Evolutionary conservation across 78 protist genomes (phyloP), one percentile per base, ranked within the genome.

Genomic region (Diacronema lutheri): DNA sequence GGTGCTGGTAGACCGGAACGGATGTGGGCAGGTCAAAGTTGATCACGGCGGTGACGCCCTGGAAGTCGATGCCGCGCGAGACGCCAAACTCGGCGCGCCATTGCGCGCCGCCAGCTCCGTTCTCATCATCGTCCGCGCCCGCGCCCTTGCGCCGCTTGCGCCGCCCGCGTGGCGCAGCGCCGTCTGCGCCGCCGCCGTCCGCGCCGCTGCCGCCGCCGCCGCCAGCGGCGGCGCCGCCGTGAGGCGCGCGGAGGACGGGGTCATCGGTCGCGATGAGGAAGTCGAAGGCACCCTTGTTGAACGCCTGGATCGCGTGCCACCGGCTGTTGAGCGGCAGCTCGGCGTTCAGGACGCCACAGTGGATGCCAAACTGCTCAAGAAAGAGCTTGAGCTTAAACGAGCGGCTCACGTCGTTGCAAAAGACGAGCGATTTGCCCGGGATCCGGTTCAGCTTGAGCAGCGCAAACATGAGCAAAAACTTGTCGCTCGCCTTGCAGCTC

Each of bases 181-280:
- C 25, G 21, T 11, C 60, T 55, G 23, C 25, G 31, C 37, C 76
- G 50, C 0, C 33, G 7, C 29, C 76, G 41, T 14, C 46, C 44
- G n/a, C 74, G 44, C 50, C 74, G 46, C n/a, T n/a, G n/a, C n/a
- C n/a, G n/a, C 46, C 21, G 40, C 40, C 76, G 29, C 35, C 35
- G 5, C 33, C 66, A 13, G 50, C 12, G 37, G 50, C 50, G 50
- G 50, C 50, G 16, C 16, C 50, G 50, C 50, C 50, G 50, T 7
- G 3, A 3, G 3, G 50, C 50, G 3, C 16, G 16, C 41, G 29
- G 37, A 71, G 79, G 37, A 3, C 29, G 26, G 79, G 79, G 35
- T 71, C 79, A 35, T 96, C 98, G 37, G 95, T 90, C 20, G 96
- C 98, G 66, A 95, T 93, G 29, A 95, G 90, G 57, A 73, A 77